phyloP scores from a whole-genome alignment of 73 alveolate genomes.

The Uronychia setigera region DNA sequence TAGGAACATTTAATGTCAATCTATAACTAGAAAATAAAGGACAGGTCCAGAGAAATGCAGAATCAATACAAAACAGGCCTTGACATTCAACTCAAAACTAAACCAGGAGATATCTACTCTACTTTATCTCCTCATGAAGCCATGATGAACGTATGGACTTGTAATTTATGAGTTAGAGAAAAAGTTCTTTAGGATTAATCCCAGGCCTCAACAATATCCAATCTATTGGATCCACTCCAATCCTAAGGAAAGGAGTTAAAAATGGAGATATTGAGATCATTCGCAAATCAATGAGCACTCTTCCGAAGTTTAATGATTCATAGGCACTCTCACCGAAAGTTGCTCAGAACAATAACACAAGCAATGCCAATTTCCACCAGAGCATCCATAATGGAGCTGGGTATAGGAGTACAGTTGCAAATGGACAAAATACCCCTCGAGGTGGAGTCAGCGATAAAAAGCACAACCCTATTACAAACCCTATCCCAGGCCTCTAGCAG shows the following conservation, averaged over 20 bases:
- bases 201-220: not conserved
- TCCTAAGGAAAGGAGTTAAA: not conserved
- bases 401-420: not conserved
- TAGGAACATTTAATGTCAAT: not conserved
- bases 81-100: not conserved
- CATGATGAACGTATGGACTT: no score
- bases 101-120: no score
- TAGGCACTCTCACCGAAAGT: not conserved
- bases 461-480: not conserved
- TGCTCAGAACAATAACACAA: not conserved
- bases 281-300: not conserved
- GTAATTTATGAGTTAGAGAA: not conserved
- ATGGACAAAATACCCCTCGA: no score
- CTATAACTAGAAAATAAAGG: not conserved
- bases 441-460: no score
- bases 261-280: not conserved
- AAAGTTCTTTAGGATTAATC: not conserved
- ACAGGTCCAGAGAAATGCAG: not conserved
- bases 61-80: not conserved
- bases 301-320: not conserved
- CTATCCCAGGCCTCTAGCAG: not conserved
- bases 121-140: no score
- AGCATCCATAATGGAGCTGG: not conserved
- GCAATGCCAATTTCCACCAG: not conserved
- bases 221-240: not conserved